These are phyloP conservation scores for Aspergillus ochraceoroseus DNA, from an alignment of 2,329 filamentous ascomycete species.

Conservation along the genomic window DNA sequence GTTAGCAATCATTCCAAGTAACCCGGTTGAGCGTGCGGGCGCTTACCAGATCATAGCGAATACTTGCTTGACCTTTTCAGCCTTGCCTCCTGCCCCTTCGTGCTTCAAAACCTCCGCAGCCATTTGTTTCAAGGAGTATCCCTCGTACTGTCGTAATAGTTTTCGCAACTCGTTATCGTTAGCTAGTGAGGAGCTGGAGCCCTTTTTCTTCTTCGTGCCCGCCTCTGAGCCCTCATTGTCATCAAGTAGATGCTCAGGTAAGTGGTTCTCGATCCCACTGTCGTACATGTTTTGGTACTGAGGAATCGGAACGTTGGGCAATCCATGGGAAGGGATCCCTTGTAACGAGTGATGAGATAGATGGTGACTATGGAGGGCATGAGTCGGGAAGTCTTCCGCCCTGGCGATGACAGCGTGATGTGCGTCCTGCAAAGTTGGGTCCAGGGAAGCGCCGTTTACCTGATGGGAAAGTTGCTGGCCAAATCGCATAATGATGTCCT, in stretches of 20 bases:
- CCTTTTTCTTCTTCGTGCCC: slow-evolving; percentile 44
- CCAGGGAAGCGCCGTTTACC: slow-evolving; percentile 32
- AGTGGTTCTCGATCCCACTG: slow-evolving; percentile 40
- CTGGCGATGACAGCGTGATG: slow-evolving; percentile 36
- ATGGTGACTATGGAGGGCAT: slow-evolving; percentile 34
- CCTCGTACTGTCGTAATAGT: slow-evolving; percentile 46
- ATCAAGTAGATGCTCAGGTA: slow-evolving; percentile 39
- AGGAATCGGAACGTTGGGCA: slow-evolving; percentile 31
- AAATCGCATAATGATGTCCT: slow-evolving; percentile 46
- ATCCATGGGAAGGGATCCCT: slow-evolving; percentile 33
- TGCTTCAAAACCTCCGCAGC: slow-evolving; percentile 48
- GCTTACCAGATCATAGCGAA: slow-evolving; percentile 51
- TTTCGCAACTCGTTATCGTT: slow-evolving; percentile 49
- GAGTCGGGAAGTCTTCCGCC: slow-evolving; percentile 37
- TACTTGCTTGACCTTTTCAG: slow-evolving; percentile 50
- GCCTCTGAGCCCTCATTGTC: slow-evolving; percentile 44
- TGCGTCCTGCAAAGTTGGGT: slow-evolving; percentile 37
- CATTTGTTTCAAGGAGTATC: slow-evolving; percentile 45
- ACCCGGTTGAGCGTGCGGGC: background rate
- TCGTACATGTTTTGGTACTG: slow-evolving; percentile 43
- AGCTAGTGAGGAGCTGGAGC: slow-evolving; percentile 46
- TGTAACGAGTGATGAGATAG: slow-evolving; percentile 37
- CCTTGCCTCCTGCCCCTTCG: slow-evolving; percentile 47
- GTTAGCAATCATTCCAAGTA: slow-evolving; percentile 11
- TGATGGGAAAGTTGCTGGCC: slow-evolving; percentile 42